Percentiles rank a stretch among this genome's conserved stretches.
Evolutionary conservation across 1,284 basidiomycete species (phyloP).

Genomic region (Ganoderma sinense): DNA sequence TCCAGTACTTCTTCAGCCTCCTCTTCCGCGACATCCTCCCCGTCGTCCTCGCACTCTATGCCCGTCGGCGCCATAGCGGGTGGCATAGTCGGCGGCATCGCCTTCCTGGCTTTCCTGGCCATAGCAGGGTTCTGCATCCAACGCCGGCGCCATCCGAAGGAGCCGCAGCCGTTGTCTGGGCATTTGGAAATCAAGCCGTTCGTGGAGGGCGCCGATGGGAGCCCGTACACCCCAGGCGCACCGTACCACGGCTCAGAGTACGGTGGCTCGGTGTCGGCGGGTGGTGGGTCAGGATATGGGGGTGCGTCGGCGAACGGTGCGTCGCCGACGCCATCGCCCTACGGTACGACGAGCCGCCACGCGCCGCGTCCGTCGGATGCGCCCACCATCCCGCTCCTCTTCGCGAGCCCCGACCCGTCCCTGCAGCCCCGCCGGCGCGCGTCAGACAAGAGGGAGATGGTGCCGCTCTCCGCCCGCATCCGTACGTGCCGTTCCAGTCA

Average conservation of each 20-base stretch:
- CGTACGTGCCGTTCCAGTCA: not conserved
- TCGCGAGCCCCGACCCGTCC: not conserved
- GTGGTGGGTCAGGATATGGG: not conserved
- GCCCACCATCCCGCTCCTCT: not conserved
- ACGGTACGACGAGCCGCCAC: not conserved
- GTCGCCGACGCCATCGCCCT: too few relatives aligned
- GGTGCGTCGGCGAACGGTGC: not conserved
- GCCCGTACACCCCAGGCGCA: not conserved
- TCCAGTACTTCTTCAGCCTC: not conserved
- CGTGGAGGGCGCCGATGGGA: not conserved
- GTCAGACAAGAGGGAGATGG: not conserved
- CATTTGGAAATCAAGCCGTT: not conserved
- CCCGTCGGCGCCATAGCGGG: constrained; percentile 18
- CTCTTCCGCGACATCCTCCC: not conserved
- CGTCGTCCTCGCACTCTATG: not conserved
- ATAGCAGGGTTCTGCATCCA: not conserved
- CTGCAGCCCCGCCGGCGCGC: not conserved
- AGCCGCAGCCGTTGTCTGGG: not conserved
- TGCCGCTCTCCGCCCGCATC: not conserved
- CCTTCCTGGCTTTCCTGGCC: constrained; percentile 5
- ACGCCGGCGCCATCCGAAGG: not conserved
- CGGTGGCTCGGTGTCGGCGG: not conserved
- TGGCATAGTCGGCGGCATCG: constrained; percentile 18
- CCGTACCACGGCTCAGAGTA: not conserved
- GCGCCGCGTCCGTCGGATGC: not conserved